A percentile compares a stretch with the other conserved stretches of the same genome.
phyloP scores from a whole-genome alignment of 2,329 filamentous ascomycete species.

The Leptographium galeiforme region DNA sequence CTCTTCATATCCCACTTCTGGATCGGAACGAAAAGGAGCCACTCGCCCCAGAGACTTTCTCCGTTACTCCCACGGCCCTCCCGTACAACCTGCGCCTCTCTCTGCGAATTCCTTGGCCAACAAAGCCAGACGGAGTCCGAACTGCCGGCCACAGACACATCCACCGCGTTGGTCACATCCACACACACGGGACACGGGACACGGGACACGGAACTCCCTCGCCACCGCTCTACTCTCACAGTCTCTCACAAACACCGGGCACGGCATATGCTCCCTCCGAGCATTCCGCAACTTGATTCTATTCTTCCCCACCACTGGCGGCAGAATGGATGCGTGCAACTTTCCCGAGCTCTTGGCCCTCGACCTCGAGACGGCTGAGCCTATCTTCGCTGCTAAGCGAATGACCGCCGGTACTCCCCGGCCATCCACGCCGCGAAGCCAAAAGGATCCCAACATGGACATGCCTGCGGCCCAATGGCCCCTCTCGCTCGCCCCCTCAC shows the following conservation, averaged over 20 bases:
- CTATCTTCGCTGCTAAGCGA: conserved; percentile 34
- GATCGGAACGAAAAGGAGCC: not conserved
- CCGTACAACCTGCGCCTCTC: not conserved
- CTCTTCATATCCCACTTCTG: not conserved
- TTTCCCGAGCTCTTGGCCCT: conserved; percentile 42
- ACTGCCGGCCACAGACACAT: not conserved
- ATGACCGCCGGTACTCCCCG: conserved; percentile 38
- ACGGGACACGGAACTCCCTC: not conserved
- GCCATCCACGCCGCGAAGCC: not conserved
- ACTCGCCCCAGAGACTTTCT: not conserved
- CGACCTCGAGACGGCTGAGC: conserved; percentile 35
- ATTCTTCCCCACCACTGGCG: not conserved
- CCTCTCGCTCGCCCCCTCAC: not conserved
- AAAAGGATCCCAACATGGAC: not conserved
- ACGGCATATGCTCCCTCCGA: not conserved
- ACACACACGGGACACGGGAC: not conserved
- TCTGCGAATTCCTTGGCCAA: not conserved
- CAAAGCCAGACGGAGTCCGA: not conserved
- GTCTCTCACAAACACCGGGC: not conserved
- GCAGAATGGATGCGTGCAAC: conserved; percentile 21
- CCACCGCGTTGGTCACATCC: not conserved
- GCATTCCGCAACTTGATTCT: not conserved
- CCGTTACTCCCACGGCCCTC: not conserved
- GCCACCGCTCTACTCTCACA: not conserved
- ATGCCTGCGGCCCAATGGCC: not conserved